Conservation (phyloP, 2,329 filamentous ascomycete species). For the Byssoonygena ceratinophila region DNA sequence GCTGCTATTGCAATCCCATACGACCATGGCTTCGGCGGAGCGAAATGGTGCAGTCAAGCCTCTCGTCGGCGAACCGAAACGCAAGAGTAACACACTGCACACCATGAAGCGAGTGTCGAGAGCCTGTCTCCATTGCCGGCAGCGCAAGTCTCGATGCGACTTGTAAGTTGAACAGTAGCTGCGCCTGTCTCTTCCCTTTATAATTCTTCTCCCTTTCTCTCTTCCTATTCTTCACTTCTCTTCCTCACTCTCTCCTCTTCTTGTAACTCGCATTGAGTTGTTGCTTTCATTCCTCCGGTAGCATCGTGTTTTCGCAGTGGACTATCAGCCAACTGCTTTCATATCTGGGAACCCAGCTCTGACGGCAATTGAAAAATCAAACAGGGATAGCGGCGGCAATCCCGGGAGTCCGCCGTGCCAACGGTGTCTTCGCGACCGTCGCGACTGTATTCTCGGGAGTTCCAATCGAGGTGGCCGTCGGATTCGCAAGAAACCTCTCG, state of each 20-base stretch:
- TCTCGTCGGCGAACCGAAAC: slow-evolving; percentile 17
- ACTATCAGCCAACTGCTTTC: neutral
- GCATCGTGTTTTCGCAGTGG: too few species aligned
- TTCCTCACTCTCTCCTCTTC: neutral
- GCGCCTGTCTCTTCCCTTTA: neutral
- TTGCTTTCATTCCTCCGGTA: too few species aligned
- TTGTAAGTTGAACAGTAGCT: slow-evolving; percentile 32
- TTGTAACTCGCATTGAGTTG: neutral
- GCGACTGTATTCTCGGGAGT: slow-evolving; percentile 49
- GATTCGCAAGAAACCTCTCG: slow-evolving; percentile 41
- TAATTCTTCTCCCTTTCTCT: neutral
- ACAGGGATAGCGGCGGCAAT: slow-evolving; percentile 38
- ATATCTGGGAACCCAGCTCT: neutral
- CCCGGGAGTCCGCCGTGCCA: slow-evolving; percentile 46
- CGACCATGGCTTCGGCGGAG: slow-evolving; percentile 13
- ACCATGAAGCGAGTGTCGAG: slow-evolving; percentile 39
- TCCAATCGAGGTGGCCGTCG: slow-evolving; percentile 51
- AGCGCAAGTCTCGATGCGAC: slow-evolving; percentile 43
- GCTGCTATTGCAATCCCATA: neutral
- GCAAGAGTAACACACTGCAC: slow-evolving; percentile 23
- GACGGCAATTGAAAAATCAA: slow-evolving; percentile 7
- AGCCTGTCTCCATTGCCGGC: slow-evolving; percentile 41
- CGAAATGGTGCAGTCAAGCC: slow-evolving; percentile 14
- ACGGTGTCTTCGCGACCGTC: slow-evolving; percentile 47
- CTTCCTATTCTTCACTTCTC: neutral